phyloP scores from a whole-genome alignment of 495 filamentous ascomycete genomes.

The Baudoinia panamericana region DNA sequence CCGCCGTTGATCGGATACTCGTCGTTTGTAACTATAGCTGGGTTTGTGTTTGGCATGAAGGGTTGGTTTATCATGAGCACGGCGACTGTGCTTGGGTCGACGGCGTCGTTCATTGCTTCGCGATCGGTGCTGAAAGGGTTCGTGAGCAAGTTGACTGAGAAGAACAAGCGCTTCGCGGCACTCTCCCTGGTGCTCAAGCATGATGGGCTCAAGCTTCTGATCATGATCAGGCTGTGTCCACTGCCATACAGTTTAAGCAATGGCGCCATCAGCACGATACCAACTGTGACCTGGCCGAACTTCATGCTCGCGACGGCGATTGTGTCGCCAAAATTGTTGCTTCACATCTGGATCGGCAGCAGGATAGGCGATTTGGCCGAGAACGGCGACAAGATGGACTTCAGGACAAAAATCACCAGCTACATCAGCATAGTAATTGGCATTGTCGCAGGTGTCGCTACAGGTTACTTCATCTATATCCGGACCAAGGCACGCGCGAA shows the following conservation, averaged over 20 bases:
- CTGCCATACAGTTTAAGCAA: conserved; percentile 92
- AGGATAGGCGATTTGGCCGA: conserved; percentile 60
- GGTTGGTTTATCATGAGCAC: conserved; percentile 82
- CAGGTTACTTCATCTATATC: conserved; percentile 72
- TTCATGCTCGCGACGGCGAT: conserved; percentile 74
- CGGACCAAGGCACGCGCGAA: conserved; percentile 70
- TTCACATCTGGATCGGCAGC: conserved; percentile 86
- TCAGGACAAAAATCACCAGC: conserved; percentile 58
- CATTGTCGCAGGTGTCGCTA: conserved; percentile 53
- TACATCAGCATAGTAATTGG: conserved; percentile 68
- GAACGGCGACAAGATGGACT: conserved; percentile 46
- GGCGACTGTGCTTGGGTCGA: conserved; percentile 66
- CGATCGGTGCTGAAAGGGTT: conserved; percentile 63
- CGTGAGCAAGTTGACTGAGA: conserved; percentile 65
- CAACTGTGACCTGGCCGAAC: conserved; percentile 60
- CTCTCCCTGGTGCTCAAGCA: conserved; percentile 55
- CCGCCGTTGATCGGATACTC: conserved; percentile 88
- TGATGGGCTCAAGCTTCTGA: conserved; percentile 77
- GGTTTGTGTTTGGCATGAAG: conserved; percentile 86
- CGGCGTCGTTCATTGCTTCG: conserved; percentile 63
- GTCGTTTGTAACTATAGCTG: conserved; percentile 68
- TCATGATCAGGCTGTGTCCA: conserved; percentile 88
- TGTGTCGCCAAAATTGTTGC: conserved; percentile 66
- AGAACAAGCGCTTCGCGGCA: conserved; percentile 65
- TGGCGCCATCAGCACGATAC: conserved; percentile 85